Evolutionary conservation across 495 filamentous ascomycete species (phyloP).

Genomic region (Delitschia confertaspora): DNA sequence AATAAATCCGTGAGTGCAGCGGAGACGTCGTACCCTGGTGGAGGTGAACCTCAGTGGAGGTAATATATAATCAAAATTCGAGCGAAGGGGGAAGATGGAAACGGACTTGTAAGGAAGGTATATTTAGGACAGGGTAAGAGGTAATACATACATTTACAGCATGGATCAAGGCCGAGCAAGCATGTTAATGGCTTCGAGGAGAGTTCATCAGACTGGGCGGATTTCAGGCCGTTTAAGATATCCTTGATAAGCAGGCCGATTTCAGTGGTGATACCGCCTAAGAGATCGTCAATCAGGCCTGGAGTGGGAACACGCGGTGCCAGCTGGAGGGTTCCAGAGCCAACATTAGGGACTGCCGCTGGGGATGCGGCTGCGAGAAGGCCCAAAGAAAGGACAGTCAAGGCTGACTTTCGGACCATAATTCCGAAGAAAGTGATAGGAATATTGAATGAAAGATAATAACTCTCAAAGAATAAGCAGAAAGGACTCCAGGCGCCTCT

Average conservation of each 20-base stretch:
- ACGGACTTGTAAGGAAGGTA: no score
- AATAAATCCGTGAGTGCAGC: slow-evolving; percentile 16
- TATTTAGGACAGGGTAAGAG: background rate
- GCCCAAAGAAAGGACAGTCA: slow-evolving; percentile 6
- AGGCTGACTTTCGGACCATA: slow-evolving; percentile 8
- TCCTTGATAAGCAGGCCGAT: slow-evolving; percentile 17
- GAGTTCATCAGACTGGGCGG: slow-evolving; percentile 2
- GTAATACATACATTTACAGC: slow-evolving; percentile 20
- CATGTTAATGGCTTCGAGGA: slow-evolving; percentile 7
- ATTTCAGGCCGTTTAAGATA: slow-evolving; percentile 10
- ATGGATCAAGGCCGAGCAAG: slow-evolving; percentile 4
- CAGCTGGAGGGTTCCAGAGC: no score
- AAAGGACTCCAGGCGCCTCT: no score
- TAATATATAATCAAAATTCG: no score
- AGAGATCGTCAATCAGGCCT: slow-evolving; percentile 17
- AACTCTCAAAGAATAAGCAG: no score
- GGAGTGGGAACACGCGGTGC: slow-evolving; percentile 7
- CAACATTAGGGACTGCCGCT: no score
- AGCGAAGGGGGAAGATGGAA: no score
- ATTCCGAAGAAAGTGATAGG: no score
- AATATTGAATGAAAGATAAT: no score
- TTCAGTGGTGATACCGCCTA: slow-evolving; percentile 4
- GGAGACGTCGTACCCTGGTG: slow-evolving; percentile 15
- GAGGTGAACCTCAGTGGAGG: background rate
- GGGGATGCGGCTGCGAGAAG: slow-evolving; percentile 5